Evolutionary conservation across 306 rosid species (phyloP).

Genomic region (Benincasa hispida): DNA sequence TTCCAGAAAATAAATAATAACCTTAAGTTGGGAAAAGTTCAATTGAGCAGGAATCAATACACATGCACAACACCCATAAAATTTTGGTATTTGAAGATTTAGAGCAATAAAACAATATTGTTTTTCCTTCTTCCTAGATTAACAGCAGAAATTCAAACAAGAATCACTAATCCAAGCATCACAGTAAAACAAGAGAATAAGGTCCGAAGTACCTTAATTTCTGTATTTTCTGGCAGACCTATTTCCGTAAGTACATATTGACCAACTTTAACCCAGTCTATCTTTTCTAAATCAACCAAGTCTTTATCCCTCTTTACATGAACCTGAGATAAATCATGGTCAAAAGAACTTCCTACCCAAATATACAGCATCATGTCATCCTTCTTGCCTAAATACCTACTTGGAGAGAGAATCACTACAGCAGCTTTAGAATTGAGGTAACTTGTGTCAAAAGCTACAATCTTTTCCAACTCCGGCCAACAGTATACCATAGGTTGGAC

Average conservation of each 20-base stretch:
- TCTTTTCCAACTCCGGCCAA: constrained; percentile 79
- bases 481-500: constrained; percentile 34
- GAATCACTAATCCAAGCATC: not conserved
- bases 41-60: not conserved
- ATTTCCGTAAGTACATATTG: constrained; percentile 34
- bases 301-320: constrained; percentile 37
- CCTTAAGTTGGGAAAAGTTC: not conserved
- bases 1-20: not conserved
- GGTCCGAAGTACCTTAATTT: constrained; percentile 44
- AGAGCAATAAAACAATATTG: not conserved
- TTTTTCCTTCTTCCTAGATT: not conserved
- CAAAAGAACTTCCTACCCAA: constrained; percentile 75
- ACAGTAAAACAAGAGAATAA: not conserved
- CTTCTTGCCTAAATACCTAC: constrained; percentile 18
- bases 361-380: constrained; percentile 44
- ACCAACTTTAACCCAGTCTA: constrained; percentile 60
- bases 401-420: constrained; percentile 55
- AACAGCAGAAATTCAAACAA: not conserved
- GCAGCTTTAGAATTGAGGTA: constrained; percentile 65
- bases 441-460: constrained; percentile 32
- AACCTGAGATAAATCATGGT: constrained; percentile 26
- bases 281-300: constrained; percentile 29
- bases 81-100: not conserved
- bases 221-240: constrained; percentile 48
- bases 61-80: not conserved